phyloP scores from a whole-genome alignment of 305 asterid species.

The Solanum aculeatissimum region DNA sequence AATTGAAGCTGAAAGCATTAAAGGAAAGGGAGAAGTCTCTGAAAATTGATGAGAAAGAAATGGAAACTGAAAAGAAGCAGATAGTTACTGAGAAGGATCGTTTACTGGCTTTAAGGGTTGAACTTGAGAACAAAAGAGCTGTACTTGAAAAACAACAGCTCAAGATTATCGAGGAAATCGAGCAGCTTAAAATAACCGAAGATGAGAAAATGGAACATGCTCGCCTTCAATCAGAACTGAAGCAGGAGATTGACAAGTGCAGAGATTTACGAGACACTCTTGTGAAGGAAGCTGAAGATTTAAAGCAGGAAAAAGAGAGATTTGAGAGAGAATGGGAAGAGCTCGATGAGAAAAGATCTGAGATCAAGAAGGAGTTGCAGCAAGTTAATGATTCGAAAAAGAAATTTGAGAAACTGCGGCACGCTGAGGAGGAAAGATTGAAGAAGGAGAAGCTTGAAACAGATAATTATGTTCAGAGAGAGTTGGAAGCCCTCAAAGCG shows the following conservation, averaged over 20 bases:
- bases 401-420: conserved; percentile 41
- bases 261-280: conserved; percentile 59
- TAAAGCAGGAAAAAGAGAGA: conserved; percentile 80
- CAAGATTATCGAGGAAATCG: conserved; percentile 49
- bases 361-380: conserved; percentile 54
- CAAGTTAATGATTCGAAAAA: conserved; percentile 38
- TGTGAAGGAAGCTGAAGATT: conserved; percentile 58
- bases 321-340: conserved; percentile 98
- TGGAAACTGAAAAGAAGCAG: conserved; percentile 52
- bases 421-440: conserved; percentile 64
- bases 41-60: conserved; percentile 49
- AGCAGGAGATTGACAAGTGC: conserved; percentile 76
- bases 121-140: conserved; percentile 53
- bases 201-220: conserved; percentile 70
- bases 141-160: conserved; percentile 53
- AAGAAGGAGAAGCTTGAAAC: conserved; percentile 69
- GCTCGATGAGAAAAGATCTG: conserved; percentile 64
- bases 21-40: conserved; percentile 77
- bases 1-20: conserved; percentile 59
- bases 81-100: conserved; percentile 47
- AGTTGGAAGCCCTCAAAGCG: conserved; percentile 65
- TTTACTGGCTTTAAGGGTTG: conserved; percentile 40
- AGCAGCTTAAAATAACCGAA: conserved; percentile 71
- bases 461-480: conserved; percentile 47
- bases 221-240: conserved; percentile 64